Base-by-base conservation (phyloP, 495 filamentous ascomycete species). In the Neurospora hispaniola region DNA sequence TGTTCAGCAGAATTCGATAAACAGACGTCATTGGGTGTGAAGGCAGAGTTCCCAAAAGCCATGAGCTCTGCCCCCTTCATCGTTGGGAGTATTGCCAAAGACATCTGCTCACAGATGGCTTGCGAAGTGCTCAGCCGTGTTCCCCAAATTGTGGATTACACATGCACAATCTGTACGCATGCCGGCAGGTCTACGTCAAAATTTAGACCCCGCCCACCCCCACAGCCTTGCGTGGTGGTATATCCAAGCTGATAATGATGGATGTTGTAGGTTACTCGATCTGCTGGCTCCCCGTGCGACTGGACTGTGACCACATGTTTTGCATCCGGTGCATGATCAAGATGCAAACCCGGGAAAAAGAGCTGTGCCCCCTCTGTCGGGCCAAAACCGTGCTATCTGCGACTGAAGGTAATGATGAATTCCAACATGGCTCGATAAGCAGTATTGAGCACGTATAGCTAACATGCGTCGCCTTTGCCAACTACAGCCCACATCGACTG, bases 251-350 rank as follows among this genome's bases (percentile, higher is more conserved):
- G 31, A 39, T 43, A 5, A n/a, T n/a, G 41, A 70, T 40, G 4
- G 14, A 9, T 8, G 10, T 18, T 23, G 79, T 35, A 80, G 79
- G 79, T 48, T 86, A 87, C 69, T 84, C 82, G 35, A 85, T 94
- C 70, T 84, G 86, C 43, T 91, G 88, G 80, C 86, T 90, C 76
- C 92, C 92, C 6, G 84, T 94, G 18, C 83, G 87, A 39, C 82
- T 93, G 38, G 82, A 85, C 31, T 94, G 92, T 76, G 76, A 80
- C 12, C 90, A 93, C 70, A 77, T 91, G 12, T 91, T 92, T 77
- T 94, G 92, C 80, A 92, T 92, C 35, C 83, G 89, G 1, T 94
- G 92, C 76, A 82, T 92, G 71, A 87, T 93, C 73, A 86, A 89
- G 73, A 86, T 94, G 84, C 91, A 93, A 75, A 85, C 86, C 48